Base-by-base conservation (phyloP, 176 grass and related monocot species). In the Triticum monococcum region DNA sequence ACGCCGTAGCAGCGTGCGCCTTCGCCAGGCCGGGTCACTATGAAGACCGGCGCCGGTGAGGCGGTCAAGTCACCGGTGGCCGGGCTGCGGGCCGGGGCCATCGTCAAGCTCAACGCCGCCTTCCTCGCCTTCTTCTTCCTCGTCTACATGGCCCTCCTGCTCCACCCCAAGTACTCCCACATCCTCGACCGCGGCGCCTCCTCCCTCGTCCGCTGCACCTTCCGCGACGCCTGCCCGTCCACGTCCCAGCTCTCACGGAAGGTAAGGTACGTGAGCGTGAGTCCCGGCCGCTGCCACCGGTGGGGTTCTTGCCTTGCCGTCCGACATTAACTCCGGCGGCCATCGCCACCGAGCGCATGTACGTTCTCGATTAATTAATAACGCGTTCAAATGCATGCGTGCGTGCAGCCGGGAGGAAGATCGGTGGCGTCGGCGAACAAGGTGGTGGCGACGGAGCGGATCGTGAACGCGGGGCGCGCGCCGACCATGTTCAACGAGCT, bases 61-160 rank as follows among this genome's bases (percentile, higher is more conserved):
- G 86, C 86, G 33, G 68, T 85, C 5, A 98, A 95, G 89, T 79
- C 87, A 12, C 81, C 88, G 78, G n/a, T 72, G 18, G 68, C 85
- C n/a, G 61, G 38, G 12, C 89, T 84, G 28, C 86, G 94, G 45
- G 70, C 86, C 28, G 41, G 90, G 46, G 79, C 90, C 26, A 75
- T 98, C n/a, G 85, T 96, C 26, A 94, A 86, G 90, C 88, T 98
- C 38, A 94, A 98, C 82, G 78, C 95, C 24, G 92, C 94, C 59
- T 98, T 95, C 81, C 85, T 98, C 43, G 79, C 80, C 79, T 90
- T 98, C 87, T 94, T 96, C 87, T 82, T 94, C 59, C 43, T 92
- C 32, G 83, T 92, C 14, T 98, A 98, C 86, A 77, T 98, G 78
- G 88, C 81, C n/a, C 93, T 96, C 69, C 87, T 98, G 82, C 77